Base-by-base conservation (phyloP, 441 rosid genomes). In the Cnidoscolus chayamansa region DNA sequence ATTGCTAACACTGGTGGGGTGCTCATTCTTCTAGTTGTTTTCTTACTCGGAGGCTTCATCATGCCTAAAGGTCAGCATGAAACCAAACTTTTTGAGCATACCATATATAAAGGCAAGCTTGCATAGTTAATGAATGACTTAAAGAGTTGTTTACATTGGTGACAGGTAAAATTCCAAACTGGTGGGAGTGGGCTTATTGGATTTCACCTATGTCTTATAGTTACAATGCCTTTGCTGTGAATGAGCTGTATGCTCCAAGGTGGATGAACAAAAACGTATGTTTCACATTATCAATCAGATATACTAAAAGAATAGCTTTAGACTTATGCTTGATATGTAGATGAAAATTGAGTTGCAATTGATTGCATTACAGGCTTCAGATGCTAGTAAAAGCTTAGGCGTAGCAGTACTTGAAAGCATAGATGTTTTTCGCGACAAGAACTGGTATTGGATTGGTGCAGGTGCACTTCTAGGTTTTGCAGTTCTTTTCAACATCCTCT, bases 131-230 rank as follows among this genome's bases (percentile, higher is more conserved):
- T 40, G 45, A 40, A 40, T 40, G 4, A 6, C 45, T 35, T 3
- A 40, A 40, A 40, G 7, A 40, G 45, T 40, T 40, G 7, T 40
- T 40, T 4, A 40, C 45, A 40, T 40, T 40, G 45, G 19, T 37
- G 17, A 63, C 54, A 72, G 75, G 75, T 35, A 8, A 61, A 78
- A 69, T 73, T 64, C 98, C 97, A 17, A 77, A 40, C 0, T 91
- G 98, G 99, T 92, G 92, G 96, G 71, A 69, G 7, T 94, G 97
- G 99, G 93, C 84, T 60, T 86, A 89, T 68, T 92, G 99, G 99
- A 59, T 84, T 17, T 94, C 98, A 0, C 99, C 99, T 37, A 16
- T 94, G 77, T 51, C 87, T 8, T 94, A 92, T 43, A 88, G 84
- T 70, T 94, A 49, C 88, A 89, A 90, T 76, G 91, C 94, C 64